Percentiles rank a stretch among this genome's conserved stretches.
These are phyloP conservation scores for Sordaria brevicollis DNA, from an alignment of 495 filamentous ascomycete species.

Conservation along the genomic window DNA sequence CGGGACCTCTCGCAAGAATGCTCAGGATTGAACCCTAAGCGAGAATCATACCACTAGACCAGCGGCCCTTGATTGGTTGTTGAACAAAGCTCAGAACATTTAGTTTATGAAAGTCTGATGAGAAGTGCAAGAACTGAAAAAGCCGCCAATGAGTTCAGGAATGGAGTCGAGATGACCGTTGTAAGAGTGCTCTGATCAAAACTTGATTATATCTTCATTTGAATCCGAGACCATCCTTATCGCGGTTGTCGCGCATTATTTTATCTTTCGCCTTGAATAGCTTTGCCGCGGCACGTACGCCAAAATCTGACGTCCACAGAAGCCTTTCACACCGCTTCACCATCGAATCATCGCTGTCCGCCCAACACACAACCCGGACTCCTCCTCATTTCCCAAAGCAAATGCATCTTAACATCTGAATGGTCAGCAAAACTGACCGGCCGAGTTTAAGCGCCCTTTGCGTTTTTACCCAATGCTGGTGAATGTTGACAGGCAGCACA, in stretches of 20 bases:
- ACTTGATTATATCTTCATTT: too few relatives aligned
- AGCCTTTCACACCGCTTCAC: background rate
- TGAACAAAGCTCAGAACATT: too few relatives aligned
- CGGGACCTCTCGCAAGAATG: background rate
- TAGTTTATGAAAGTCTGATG: too few relatives aligned
- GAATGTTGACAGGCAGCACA: background rate
- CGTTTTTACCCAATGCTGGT: background rate
- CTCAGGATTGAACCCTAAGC: background rate
- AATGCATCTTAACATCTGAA: background rate
- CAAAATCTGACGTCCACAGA: background rate
- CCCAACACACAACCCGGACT: background rate
- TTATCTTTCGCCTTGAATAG: background rate
- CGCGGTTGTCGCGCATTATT: background rate
- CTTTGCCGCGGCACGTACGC: background rate
- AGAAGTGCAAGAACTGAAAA: too few relatives aligned
- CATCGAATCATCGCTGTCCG: background rate
- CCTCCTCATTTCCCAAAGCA: background rate
- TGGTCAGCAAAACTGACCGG: background rate
- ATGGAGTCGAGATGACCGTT: too few relatives aligned
- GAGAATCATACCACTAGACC: background rate
- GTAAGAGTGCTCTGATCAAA: too few relatives aligned
- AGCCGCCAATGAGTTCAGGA: too few relatives aligned
- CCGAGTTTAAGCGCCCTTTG: background rate
- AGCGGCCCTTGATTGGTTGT: background rate
- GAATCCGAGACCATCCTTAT: background rate